Percentiles rank a stretch among this genome's conserved stretches.
Conservation (phyloP, 164 flowering plant species). For the Stephania yunnanensis region DNA sequence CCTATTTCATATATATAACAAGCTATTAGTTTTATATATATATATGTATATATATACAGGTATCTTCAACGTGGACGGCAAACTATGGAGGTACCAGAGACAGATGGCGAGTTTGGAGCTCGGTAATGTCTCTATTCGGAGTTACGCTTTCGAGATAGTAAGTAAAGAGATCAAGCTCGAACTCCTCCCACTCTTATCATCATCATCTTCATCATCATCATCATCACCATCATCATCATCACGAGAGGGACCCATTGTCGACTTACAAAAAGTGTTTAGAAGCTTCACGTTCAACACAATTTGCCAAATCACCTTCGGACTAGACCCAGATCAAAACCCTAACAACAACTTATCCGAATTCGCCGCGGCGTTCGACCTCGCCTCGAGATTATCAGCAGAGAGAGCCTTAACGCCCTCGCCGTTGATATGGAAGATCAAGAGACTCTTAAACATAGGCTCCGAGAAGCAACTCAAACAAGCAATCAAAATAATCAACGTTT, state of each 20-base stretch:
- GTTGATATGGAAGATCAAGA: constrained; percentile 43
- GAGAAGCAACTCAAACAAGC: constrained; percentile 44
- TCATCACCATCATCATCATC: background rate
- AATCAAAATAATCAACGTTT: constrained; percentile 24
- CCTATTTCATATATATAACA: too few relatives aligned
- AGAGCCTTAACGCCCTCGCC: constrained; percentile 37
- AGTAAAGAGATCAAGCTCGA: constrained; percentile 26
- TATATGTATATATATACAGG: too few relatives aligned
- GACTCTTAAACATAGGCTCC: constrained; percentile 36
- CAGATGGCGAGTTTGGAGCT: constrained; percentile 51
- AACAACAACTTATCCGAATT: constrained; percentile 32
- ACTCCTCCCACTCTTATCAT: constrained; percentile 27
- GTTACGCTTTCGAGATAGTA: constrained; percentile 36
- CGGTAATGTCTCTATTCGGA: constrained; percentile 32
- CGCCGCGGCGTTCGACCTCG: constrained; percentile 50
- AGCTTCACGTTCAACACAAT: constrained; percentile 50
- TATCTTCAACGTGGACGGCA: constrained; percentile 67
- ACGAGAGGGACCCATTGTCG: constrained; percentile 10
- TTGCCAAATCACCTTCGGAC: constrained; percentile 46
- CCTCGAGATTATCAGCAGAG: constrained; percentile 42
- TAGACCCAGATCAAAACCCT: constrained; percentile 42
- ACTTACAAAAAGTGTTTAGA: constrained; percentile 56
- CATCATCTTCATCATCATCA: background rate
- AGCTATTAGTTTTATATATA: too few relatives aligned
- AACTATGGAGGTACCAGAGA: constrained; percentile 50